These are phyloP conservation scores for Acanthamoeba castellanii DNA, from an alignment of 208 protist genomes.

Conservation along the genomic window DNA sequence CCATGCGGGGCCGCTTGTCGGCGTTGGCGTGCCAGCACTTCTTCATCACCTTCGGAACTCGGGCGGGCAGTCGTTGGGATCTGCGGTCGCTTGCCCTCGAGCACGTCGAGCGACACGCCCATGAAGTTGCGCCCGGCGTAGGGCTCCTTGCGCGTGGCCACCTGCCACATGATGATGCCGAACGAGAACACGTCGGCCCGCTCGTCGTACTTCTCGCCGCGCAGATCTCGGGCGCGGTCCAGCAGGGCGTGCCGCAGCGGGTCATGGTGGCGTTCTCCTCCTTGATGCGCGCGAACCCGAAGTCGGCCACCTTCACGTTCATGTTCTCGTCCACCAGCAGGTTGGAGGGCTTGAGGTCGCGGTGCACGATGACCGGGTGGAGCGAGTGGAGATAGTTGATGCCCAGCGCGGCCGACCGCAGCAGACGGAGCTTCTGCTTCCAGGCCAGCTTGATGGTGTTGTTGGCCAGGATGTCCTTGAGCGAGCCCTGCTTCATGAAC, in stretches of 20 bases:
- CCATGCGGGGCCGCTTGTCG: slow-evolving; percentile 41
- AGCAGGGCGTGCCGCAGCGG: slow-evolving; percentile 66
- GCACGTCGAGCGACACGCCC: slow-evolving; percentile 51
- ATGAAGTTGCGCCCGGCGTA: slow-evolving; percentile 61
- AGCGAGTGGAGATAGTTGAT: too few relatives aligned
- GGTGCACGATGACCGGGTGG: too few relatives aligned
- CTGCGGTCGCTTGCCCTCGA: slow-evolving; percentile 54
- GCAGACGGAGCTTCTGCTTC: too few relatives aligned
- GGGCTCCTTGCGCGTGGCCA: slow-evolving; percentile 40
- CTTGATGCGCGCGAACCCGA: slow-evolving; percentile 71
- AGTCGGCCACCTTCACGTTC: slow-evolving; percentile 82
- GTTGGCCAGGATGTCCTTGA: too few relatives aligned
- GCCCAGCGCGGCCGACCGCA: too few relatives aligned
- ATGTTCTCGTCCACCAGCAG: slow-evolving; percentile 84
- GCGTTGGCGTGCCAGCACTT: slow-evolving; percentile 57
- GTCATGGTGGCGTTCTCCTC: slow-evolving; percentile 76
- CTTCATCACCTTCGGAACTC: slow-evolving; percentile 67
- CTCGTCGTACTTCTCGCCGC: slow-evolving; percentile 36
- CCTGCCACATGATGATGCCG: slow-evolving; percentile 65
- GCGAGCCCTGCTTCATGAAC: slow-evolving; percentile 5
- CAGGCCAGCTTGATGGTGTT: too few relatives aligned
- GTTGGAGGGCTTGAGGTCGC: too few relatives aligned
- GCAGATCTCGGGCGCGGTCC: slow-evolving; percentile 67
- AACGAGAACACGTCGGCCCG: slow-evolving; percentile 43
- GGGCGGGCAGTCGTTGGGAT: slow-evolving; percentile 9